phyloP scores from a whole-genome alignment of 129 eudicot species.

The carrot (Daucus carota) region DNA sequence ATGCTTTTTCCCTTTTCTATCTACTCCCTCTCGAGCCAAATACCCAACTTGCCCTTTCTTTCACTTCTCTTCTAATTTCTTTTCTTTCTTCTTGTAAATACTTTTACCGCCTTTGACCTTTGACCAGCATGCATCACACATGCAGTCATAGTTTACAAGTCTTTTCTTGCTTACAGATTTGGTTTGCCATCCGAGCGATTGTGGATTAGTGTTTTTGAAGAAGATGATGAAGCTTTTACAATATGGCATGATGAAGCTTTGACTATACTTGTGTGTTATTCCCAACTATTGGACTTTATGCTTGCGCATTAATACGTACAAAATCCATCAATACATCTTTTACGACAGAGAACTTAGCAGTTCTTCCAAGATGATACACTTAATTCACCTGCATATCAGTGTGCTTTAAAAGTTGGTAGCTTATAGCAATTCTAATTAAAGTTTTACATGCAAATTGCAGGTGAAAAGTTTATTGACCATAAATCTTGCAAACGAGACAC shows the following conservation, averaged over 20 bases:
- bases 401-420: background rate
- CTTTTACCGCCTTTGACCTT: too few species aligned
- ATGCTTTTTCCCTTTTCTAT: too few species aligned
- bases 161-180: constrained; percentile 39
- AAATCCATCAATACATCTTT: background rate
- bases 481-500: constrained; percentile 60
- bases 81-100: too few species aligned
- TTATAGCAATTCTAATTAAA: background rate
- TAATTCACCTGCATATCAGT: background rate
- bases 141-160: background rate
- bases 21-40: too few species aligned
- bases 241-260: constrained; percentile 68
- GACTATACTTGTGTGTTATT: background rate
- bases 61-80: too few species aligned
- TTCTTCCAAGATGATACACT: background rate
- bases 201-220: constrained; percentile 92
- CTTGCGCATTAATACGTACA: too few species aligned
- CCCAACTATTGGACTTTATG: constrained; percentile 63
- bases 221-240: constrained; percentile 80
- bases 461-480: constrained; percentile 53
- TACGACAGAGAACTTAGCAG: constrained; percentile 1
- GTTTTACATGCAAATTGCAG: constrained; percentile 21
- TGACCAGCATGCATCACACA: too few species aligned
- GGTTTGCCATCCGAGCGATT: constrained; percentile 64
- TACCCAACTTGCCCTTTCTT: too few species aligned